Conservation (phyloP, 1,284 basidiomycete species). For the Cerrena zonata region DNA sequence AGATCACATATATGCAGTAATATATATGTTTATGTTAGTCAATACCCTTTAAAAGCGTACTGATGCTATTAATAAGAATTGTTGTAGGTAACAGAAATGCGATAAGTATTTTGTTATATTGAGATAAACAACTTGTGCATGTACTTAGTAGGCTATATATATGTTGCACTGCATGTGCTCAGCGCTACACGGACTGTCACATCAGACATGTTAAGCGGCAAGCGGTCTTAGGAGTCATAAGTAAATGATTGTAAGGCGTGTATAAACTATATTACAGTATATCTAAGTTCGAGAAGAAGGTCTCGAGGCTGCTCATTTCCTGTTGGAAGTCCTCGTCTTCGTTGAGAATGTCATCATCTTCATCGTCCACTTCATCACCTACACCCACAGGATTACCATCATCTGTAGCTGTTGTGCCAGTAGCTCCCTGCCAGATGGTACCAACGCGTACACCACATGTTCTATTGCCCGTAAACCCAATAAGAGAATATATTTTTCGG, state of each 20-base stretch:
- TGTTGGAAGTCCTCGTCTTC: not conserved
- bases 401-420: not conserved
- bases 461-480: slow-evolving; percentile 3
- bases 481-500: not conserved
- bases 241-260: too few species aligned
- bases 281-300: too few species aligned
- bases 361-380: not conserved
- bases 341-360: not conserved
- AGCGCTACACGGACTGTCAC: too few species aligned
- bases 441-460: not conserved
- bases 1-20: not conserved
- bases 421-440: not conserved
- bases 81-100: too few species aligned
- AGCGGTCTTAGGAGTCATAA: too few species aligned
- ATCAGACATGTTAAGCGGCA: too few species aligned
- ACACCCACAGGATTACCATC: not conserved
- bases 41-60: too few species aligned
- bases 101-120: not conserved
- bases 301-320: not conserved
- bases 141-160: too few species aligned
- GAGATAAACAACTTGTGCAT: not conserved
- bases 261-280: too few species aligned
- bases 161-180: too few species aligned
- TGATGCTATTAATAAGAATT: too few species aligned
- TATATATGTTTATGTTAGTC: not conserved